Percentiles rank a stretch among this genome's conserved stretches.
phyloP scores from a whole-genome alignment of 2,329 filamentous ascomycete species.

The Plectosphaerella plurivora region DNA sequence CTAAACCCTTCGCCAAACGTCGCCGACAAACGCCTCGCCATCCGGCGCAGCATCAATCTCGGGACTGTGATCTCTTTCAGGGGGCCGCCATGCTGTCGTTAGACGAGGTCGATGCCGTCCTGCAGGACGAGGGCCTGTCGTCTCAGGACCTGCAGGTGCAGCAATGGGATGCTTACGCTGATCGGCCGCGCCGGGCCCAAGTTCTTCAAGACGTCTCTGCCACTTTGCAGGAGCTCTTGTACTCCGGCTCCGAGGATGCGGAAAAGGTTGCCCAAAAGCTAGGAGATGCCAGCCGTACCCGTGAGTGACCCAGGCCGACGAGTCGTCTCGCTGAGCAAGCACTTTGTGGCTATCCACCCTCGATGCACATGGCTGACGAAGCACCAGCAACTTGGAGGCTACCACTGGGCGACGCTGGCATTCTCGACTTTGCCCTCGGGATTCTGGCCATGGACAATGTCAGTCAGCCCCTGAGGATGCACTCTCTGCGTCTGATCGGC shows the following conservation, averaged over 20 bases:
- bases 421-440: conserved; percentile 51
- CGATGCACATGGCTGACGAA: neutral
- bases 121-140: neutral
- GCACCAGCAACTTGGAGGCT: conserved; percentile 48
- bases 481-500: conserved; percentile 53
- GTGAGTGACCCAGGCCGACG: conserved; percentile 31
- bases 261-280: conserved; percentile 45
- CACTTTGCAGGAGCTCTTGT: conserved; percentile 34
- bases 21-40: neutral
- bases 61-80: neutral
- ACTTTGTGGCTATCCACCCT: conserved; percentile 3
- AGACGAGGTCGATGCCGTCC: neutral
- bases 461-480: conserved; percentile 41
- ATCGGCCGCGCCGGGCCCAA: conserved; percentile 15
- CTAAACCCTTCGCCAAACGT: neutral
- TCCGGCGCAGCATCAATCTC: neutral
- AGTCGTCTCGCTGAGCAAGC: neutral
- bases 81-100: neutral
- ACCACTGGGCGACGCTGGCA: conserved; percentile 52
- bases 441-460: conserved; percentile 34
- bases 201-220: conserved; percentile 32
- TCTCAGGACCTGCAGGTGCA: neutral
- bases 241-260: conserved; percentile 33
- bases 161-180: neutral
- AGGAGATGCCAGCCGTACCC: conserved; percentile 51